Evolutionary conservation across 805 yeast species (phyloP).

Genomic region (Monosporozyma servazzii): DNA sequence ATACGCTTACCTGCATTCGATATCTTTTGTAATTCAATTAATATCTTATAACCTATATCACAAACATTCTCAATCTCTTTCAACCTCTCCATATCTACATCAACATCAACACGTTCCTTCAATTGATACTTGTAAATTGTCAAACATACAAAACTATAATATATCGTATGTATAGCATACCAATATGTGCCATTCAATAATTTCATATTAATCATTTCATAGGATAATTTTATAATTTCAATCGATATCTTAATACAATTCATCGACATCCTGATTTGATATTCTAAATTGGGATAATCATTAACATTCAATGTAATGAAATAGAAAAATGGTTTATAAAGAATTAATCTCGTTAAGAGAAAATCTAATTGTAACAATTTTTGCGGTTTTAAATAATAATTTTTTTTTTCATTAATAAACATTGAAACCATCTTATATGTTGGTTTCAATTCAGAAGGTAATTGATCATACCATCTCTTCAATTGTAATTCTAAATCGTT

Average conservation of each 20-base stretch:
- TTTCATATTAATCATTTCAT: slow-evolving; percentile 65
- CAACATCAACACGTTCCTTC: neutral
- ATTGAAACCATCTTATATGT: slow-evolving; percentile 30
- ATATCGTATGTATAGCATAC: slow-evolving; percentile 84
- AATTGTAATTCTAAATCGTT: slow-evolving; percentile 54
- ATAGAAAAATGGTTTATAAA: slow-evolving; percentile 84
- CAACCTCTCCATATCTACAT: neutral
- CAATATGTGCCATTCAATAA: slow-evolving; percentile 79
- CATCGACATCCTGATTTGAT: slow-evolving; percentile 64
- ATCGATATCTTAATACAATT: slow-evolving; percentile 80
- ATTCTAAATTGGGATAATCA: slow-evolving; percentile 39
- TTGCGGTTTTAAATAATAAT: slow-evolving; percentile 57
- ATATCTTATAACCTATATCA: slow-evolving; percentile 57
- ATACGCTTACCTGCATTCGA: slow-evolving; percentile 70
- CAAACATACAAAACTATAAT: slow-evolving; percentile 79
- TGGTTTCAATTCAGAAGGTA: slow-evolving; percentile 67
- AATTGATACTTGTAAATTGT: slow-evolving; percentile 41
- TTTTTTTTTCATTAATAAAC: slow-evolving; percentile 47
- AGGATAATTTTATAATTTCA: slow-evolving; percentile 69
- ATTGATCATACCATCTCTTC: slow-evolving; percentile 57
- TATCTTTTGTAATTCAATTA: slow-evolving; percentile 56
- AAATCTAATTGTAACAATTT: slow-evolving; percentile 63
- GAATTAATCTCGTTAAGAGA: slow-evolving; percentile 66
- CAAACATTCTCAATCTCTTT: slow-evolving; percentile 48
- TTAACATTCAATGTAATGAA: slow-evolving; percentile 34